Conservation (phyloP, 805 yeast species). For the Torulaspora gathmanii region DNA sequence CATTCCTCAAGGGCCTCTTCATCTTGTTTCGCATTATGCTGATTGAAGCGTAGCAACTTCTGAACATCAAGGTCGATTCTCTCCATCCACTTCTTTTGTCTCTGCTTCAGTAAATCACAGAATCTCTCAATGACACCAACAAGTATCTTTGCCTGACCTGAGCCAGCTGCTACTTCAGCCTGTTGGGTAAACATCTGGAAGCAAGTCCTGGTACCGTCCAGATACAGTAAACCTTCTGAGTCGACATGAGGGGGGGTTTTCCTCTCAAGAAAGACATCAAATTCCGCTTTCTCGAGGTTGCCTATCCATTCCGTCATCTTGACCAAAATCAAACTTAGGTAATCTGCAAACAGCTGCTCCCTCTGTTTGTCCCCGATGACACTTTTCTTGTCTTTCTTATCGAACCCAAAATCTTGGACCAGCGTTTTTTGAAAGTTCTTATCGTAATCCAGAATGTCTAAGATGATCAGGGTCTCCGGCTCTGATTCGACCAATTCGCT, state of each 20-base stretch:
- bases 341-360: slow-evolving; percentile 70
- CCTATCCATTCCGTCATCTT: slow-evolving; percentile 85
- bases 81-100: slow-evolving; percentile 60
- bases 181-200: slow-evolving; percentile 85
- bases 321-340: slow-evolving; percentile 59
- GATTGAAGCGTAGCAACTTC: slow-evolving; percentile 35
- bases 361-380: slow-evolving; percentile 68
- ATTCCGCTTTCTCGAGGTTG: slow-evolving; percentile 63
- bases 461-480: slow-evolving; percentile 73
- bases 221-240: slow-evolving; percentile 56
- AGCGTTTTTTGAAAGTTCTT: slow-evolving; percentile 56
- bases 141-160: slow-evolving; percentile 73
- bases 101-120: slow-evolving; percentile 50
- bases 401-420: slow-evolving; percentile 46
- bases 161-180: slow-evolving; percentile 79
- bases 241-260: slow-evolving; percentile 69
- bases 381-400: slow-evolving; percentile 46
- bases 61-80: slow-evolving; percentile 52
- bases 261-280: slow-evolving; percentile 58
- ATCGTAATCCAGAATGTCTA: slow-evolving; percentile 73
- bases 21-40: slow-evolving; percentile 30
- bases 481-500: slow-evolving; percentile 59
- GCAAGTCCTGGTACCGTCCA: slow-evolving; percentile 75
- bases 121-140: slow-evolving; percentile 75
- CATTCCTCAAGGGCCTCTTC: slow-evolving; percentile 42